Evolutionary conservation across 176 grass and related monocot species (phyloP), one percentile per base, ranked within the genome.

Genomic region (Hsuehochloa calcarea): DNA sequence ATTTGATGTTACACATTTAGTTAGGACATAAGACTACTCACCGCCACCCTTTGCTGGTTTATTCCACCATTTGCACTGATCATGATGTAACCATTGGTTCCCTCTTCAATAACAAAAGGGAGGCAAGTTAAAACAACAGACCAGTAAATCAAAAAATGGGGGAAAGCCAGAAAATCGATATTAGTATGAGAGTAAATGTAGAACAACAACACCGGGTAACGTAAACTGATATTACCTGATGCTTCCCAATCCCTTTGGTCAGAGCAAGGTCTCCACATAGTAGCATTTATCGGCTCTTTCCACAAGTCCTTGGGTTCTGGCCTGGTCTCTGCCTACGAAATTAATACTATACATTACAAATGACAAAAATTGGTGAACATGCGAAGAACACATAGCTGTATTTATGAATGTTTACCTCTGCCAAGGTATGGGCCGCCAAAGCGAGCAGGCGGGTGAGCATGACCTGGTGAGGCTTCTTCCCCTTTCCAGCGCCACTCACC

Each of bases 11-110:
- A 68, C 9, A 68, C 13, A 49, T 58, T 46, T 78, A 74, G 6
- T 81, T 7, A 40, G 39, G 39, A 40, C 39, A 40, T 74, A 66
- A 17, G 46, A 35, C 27, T 80, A 88, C 93, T 95, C 84, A 98
- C 96, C 69, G 96, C 96, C 49, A 98, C 96, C 69, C 96, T 92
- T 85, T 96, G 93, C 81, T 98, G 96, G 73, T 98, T 98, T 87
- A 98, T 98, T 56, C 96, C 96, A 80, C 96, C 96, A 91, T 95
- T 98, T 70, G 93, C 93, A 86, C 93, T 96, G 47, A 98, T 89
- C 88, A 95, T 76, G 83, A 96, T 95, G 82, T 96, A 96, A 63
- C 96, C 91, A 64, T 91, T 95, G 41, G 40, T 83, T 55, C 81
- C 88, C 63, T 88, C 96, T 98, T 85, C 44, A 88, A 39, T 67